Base-by-base conservation (phyloP, 2,329 filamentous ascomycete genomes). In the Diaporthe citrichinensis region DNA sequence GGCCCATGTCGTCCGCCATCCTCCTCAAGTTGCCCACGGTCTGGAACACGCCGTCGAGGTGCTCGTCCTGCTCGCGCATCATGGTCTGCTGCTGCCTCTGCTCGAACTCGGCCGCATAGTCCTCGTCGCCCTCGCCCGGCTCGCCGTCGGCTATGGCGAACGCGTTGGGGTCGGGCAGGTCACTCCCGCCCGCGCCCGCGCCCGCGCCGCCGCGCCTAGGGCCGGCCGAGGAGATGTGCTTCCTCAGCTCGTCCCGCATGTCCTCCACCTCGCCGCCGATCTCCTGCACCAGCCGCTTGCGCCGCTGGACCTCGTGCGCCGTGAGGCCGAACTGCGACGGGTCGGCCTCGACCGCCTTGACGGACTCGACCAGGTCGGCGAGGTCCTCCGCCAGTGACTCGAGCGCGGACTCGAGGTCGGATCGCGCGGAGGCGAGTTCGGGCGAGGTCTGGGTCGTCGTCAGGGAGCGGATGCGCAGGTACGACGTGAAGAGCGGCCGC, bases 1-100 rank as follows among this genome's bases (percentile, higher is more conserved):
- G 89, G 1, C 97, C 96, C 96, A 99, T 99, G 80, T 95, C 94
- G 84, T 97, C 93, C 2, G 97, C 97, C 88, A 98, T 97, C 82
- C 94, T 90, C 74, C 96, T 89, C 82, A 99, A 85, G 82, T 95
- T 98, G 3, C 96, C 96, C 34, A 99, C 97, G 1, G 96, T 98
- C 79, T 93, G 91, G 82, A 97, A 98, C 62, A 99, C 96, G 23
- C 94, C 94, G 82, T 98, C 96, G 2, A 99, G 89, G 80, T 97
- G 94, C 85, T 96, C 90, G 83, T 99, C 97, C 87, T 99, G 97
- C 84, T 98, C 95, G 79, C 93, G 91, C 94, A 99, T 96, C 85
- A 99, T 94, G 85, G 96, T 91, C 82, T 94, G 83, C 87, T 99
- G 97, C 83, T 97, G 92, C 85, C 97, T 93, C 84, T 98, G 94